phyloP scores from a whole-genome alignment of 306 rosid species.

The Echinosophora koreensis region DNA sequence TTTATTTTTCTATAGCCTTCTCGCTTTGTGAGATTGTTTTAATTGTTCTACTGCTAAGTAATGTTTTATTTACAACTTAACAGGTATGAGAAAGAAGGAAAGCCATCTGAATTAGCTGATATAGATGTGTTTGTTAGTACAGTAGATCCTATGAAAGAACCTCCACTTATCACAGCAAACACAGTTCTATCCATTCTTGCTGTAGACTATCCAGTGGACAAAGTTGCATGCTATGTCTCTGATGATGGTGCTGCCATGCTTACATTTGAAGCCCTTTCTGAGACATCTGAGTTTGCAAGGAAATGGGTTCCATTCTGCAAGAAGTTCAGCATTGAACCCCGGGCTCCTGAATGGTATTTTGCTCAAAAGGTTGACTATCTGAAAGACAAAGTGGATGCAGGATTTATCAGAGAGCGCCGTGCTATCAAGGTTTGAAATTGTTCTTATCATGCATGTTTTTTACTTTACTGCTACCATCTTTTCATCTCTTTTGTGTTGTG shows the following conservation, averaged over 20 bases:
- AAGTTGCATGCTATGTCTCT: conserved; percentile 82
- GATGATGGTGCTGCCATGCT: conserved; percentile 91
- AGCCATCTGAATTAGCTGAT: conserved; percentile 76
- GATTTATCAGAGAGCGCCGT: conserved; percentile 81
- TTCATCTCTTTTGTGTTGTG: conserved; percentile 31
- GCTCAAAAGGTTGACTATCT: conserved; percentile 81
- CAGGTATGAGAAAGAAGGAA: conserved; percentile 95
- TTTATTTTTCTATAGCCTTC: background rate
- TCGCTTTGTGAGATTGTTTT: background rate
- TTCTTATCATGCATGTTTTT: background rate
- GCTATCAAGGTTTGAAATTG: conserved; percentile 76
- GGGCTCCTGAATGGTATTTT: conserved; percentile 86
- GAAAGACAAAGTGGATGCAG: conserved; percentile 80
- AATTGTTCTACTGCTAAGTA: background rate
- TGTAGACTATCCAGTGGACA: conserved; percentile 79
- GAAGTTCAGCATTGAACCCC: conserved; percentile 71
- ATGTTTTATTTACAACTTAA: background rate
- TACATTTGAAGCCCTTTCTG: conserved; percentile 81
- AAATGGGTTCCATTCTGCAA: conserved; percentile 86
- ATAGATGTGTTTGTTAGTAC: conserved; percentile 91
- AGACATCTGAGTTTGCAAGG: conserved; percentile 81
- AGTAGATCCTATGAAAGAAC: conserved; percentile 92
- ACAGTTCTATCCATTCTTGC: conserved; percentile 82
- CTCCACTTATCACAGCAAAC: conserved; percentile 95
- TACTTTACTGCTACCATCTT: background rate